Evolutionary conservation across 768 basidiomycete species (phyloP).

Genomic region (Amanita fuliginea): DNA sequence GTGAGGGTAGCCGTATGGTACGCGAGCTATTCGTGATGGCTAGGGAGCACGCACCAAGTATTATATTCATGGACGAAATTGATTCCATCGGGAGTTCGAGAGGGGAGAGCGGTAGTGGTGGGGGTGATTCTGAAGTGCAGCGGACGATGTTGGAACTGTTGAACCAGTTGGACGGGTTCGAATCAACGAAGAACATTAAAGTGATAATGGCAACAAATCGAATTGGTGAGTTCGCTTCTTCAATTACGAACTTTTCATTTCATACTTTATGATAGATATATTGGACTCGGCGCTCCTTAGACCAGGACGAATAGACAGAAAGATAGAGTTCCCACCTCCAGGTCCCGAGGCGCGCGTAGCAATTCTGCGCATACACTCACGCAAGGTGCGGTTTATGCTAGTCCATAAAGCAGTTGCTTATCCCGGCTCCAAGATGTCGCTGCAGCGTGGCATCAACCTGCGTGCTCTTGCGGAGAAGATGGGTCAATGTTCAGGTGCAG

Average conservation of each 20-base stretch:
- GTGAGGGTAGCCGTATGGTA: conserved; percentile 94
- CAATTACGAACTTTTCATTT: not conserved
- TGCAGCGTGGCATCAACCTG: conserved; percentile 97
- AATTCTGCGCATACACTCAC: conserved; percentile 94
- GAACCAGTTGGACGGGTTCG: conserved; percentile 86
- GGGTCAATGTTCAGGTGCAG: conserved; percentile 97
- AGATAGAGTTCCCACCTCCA: conserved; percentile 98
- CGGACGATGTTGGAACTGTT: conserved; percentile 84
- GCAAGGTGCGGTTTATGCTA: conserved; percentile 48
- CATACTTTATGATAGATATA: conserved; percentile 47
- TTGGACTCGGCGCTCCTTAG: conserved; percentile 88
- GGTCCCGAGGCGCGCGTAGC: conserved; percentile 85
- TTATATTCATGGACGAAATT: conserved; percentile 99
- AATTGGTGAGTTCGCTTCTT: conserved; percentile 44
- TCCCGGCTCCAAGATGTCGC: conserved; percentile 71
- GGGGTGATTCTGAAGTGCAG: conserved; percentile 84
- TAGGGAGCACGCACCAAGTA: conserved; percentile 91
- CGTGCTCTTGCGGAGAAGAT: conserved; percentile 92
- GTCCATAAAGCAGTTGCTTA: not conserved
- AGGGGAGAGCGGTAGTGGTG: conserved; percentile 85
- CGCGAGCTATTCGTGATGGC: conserved; percentile 98
- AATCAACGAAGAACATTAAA: conserved; percentile 97
- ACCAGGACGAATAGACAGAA: conserved; percentile 89
- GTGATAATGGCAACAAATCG: conserved; percentile 96
- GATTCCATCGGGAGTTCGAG: conserved; percentile 93